These are phyloP conservation scores for Nematodospora valgi DNA, from an alignment of 805 yeast species.

Conservation along the genomic window DNA sequence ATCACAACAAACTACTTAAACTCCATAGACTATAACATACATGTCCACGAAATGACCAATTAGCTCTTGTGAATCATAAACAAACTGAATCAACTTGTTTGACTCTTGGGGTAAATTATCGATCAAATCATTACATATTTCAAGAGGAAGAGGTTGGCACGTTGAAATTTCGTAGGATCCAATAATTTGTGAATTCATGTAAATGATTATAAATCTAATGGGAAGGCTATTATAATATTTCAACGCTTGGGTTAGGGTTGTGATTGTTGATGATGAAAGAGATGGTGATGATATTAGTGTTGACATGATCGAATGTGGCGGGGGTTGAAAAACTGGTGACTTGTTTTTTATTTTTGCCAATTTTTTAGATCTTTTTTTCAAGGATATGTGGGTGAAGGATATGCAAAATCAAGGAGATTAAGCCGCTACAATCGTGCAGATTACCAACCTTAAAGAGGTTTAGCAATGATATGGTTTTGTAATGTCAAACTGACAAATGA, in stretches of 20 bases:
- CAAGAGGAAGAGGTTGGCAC: neutral
- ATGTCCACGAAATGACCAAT: slow-evolving; percentile 2
- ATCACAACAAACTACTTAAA: no score
- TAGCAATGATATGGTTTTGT: no score
- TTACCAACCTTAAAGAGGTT: no score
- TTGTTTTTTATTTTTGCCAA: no score
- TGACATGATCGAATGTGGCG: no score
- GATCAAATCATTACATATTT: neutral
- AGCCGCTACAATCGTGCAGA: no score
- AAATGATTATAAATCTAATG: slow-evolving; percentile 2
- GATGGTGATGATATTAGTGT: neutral
- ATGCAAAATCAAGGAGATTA: no score
- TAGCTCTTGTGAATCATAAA: slow-evolving; percentile 1
- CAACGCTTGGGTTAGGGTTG: neutral
- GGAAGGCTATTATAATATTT: slow-evolving; percentile 1
- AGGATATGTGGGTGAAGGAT: no score
- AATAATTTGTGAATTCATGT: neutral
- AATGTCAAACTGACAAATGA: no score
- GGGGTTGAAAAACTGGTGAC: no score
- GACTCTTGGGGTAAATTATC: slow-evolving; percentile 1
- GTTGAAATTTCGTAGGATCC: slow-evolving; percentile 1
- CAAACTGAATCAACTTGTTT: slow-evolving; percentile 1
- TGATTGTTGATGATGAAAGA: neutral
- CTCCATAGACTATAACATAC: slow-evolving; percentile 1
- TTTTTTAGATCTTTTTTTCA: no score